A percentile compares a stretch with the other conserved stretches of the same genome.
phyloP scores from a whole-genome alignment of 129 eudicot species.

The Flaveria brownii region DNA sequence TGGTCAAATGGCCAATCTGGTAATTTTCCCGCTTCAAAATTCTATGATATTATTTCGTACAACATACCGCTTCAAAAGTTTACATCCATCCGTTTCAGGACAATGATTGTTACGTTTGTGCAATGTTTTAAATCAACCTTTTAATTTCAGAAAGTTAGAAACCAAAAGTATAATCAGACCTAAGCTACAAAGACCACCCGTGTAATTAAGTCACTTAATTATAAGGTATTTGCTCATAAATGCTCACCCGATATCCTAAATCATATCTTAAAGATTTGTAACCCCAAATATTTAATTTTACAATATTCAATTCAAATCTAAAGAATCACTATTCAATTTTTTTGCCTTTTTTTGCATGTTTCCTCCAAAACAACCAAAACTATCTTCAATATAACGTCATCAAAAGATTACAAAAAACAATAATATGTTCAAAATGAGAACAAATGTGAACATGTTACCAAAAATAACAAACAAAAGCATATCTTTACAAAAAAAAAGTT shows the following conservation, averaged over 20 bases:
- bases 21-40: no score
- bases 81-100: no score
- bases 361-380: conserved; percentile 25
- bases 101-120: no score
- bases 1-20: no score
- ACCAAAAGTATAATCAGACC: no score
- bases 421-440: conserved; percentile 16
- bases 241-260: not conserved
- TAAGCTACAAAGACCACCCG: no score
- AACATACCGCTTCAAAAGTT: no score
- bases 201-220: no score
- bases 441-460: conserved; percentile 32
- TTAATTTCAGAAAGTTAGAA: no score
- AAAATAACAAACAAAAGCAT: conserved; percentile 25
- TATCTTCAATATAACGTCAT: conserved; percentile 21
- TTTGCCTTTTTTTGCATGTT: conserved; percentile 29
- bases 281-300: not conserved
- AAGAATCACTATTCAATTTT: not conserved
- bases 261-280: not conserved
- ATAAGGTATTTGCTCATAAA: no score
- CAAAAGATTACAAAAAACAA: conserved; percentile 1
- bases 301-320: not conserved
- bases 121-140: no score
- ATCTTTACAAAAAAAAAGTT: conserved; percentile 23
- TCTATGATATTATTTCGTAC: no score